Evolutionary conservation across 371 early-diverging fungal genomes (phyloP).

Genomic region (Rhizomucor miehei): DNA sequence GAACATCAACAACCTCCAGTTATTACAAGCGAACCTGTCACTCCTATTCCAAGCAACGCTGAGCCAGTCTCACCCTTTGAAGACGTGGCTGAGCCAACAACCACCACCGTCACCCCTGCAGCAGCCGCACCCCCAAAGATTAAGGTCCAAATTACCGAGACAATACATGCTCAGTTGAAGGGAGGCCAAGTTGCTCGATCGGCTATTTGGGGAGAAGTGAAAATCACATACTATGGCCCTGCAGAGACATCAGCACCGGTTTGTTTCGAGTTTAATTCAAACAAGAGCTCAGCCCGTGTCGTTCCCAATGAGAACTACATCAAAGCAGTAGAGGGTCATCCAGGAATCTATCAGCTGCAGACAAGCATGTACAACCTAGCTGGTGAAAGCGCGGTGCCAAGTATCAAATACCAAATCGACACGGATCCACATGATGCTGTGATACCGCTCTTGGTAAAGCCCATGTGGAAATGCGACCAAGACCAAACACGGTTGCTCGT

Average conservation of each 20-base stretch:
- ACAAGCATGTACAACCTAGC: slow-evolving; percentile 32
- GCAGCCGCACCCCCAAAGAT: slow-evolving; percentile 19
- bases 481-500: slow-evolving; percentile 51
- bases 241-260: slow-evolving; percentile 23
- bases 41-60: background rate
- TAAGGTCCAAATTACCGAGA: slow-evolving; percentile 38
- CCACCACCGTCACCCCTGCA: background rate
- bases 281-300: slow-evolving; percentile 28
- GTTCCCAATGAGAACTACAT: slow-evolving; percentile 37
- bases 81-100: background rate
- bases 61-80: slow-evolving; percentile 7
- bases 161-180: slow-evolving; percentile 39
- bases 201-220: slow-evolving; percentile 47
- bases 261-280: slow-evolving; percentile 32
- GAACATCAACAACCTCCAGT: slow-evolving; percentile 1
- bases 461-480: slow-evolving; percentile 59
- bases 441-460: slow-evolving; percentile 32
- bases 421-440: slow-evolving; percentile 27
- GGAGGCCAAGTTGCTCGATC: slow-evolving; percentile 39
- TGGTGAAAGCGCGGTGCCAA: slow-evolving; percentile 21
- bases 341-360: slow-evolving; percentile 32
- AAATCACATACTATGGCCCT: slow-evolving; percentile 34
- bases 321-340: slow-evolving; percentile 14
- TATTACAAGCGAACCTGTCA: background rate
- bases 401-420: slow-evolving; percentile 47